Conservation (phyloP, 2,329 filamentous ascomycete species). For the Aspergillus costaricaensis region DNA sequence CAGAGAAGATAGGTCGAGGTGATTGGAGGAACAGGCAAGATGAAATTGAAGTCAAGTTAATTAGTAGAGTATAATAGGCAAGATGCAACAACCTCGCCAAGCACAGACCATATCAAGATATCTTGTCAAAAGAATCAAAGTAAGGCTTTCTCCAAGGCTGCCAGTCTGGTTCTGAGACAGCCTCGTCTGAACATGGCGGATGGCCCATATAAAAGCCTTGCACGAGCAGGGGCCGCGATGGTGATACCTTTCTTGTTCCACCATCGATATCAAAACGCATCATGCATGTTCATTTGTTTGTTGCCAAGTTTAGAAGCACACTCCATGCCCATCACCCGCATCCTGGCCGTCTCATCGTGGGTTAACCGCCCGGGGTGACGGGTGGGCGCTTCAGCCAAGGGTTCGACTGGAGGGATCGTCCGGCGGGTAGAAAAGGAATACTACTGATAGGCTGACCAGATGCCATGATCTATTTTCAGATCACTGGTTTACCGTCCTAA, state of each 20-base stretch:
- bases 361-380: constrained; percentile 6
- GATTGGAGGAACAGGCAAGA: background rate
- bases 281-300: background rate
- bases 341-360: too few relatives aligned
- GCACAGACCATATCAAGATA: background rate
- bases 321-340: background rate
- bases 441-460: background rate
- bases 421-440: background rate
- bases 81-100: background rate
- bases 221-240: background rate
- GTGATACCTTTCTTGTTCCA: constrained; percentile 6
- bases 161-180: background rate
- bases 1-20: background rate
- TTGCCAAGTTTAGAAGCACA: constrained; percentile 16
- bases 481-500: background rate
- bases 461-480: background rate
- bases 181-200: background rate
- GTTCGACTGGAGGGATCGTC: background rate
- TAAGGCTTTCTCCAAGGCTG: background rate
- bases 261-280: background rate
- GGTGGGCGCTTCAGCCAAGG: background rate
- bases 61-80: background rate
- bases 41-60: background rate
- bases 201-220: constrained; percentile 11
- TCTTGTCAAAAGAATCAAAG: background rate